These are phyloP conservation scores for Mollisiaceae sp. DNA, from an alignment of 2,329 filamentous ascomycete species.

Conservation along the genomic window DNA sequence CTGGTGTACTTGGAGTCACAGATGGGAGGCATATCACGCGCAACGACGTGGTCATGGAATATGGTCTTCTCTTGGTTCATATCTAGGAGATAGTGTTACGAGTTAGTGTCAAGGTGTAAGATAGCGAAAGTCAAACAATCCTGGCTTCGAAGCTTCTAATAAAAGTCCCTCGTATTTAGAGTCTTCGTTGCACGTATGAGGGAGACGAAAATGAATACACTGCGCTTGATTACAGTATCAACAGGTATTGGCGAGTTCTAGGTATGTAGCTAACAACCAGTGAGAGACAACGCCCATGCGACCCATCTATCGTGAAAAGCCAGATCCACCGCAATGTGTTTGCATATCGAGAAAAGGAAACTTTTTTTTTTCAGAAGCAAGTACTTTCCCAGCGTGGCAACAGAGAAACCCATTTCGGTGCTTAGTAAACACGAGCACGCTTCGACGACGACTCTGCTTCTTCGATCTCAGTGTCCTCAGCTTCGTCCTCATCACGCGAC, in stretches of 20 bases:
- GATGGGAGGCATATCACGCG: slow-evolving; percentile 10
- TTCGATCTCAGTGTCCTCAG: neutral
- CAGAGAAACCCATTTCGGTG: neutral
- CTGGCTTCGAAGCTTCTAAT: neutral
- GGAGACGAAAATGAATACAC: neutral
- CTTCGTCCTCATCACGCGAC: neutral
- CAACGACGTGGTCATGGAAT: neutral
- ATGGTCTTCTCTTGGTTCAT: neutral
- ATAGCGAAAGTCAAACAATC: neutral
- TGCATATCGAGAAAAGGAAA: neutral
- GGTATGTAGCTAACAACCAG: neutral
- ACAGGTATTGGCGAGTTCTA: neutral
- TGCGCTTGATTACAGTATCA: neutral
- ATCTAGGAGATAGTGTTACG: neutral
- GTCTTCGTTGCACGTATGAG: neutral
- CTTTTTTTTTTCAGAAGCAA: neutral
- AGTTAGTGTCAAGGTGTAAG: neutral
- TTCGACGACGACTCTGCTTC: neutral
- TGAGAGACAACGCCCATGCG: neutral
- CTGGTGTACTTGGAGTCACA: slow-evolving; percentile 8
- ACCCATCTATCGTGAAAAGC: neutral
- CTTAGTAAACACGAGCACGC: neutral
- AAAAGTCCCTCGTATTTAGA: neutral
- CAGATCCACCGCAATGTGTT: neutral
- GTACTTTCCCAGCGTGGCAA: neutral